A percentile compares a stretch with the other conserved stretches of the same genome.
These are phyloP conservation scores for Pseudoscleropodium purum DNA, from an alignment of 225 moss, liverwort and hornwort genomes.

Conservation along the genomic window DNA sequence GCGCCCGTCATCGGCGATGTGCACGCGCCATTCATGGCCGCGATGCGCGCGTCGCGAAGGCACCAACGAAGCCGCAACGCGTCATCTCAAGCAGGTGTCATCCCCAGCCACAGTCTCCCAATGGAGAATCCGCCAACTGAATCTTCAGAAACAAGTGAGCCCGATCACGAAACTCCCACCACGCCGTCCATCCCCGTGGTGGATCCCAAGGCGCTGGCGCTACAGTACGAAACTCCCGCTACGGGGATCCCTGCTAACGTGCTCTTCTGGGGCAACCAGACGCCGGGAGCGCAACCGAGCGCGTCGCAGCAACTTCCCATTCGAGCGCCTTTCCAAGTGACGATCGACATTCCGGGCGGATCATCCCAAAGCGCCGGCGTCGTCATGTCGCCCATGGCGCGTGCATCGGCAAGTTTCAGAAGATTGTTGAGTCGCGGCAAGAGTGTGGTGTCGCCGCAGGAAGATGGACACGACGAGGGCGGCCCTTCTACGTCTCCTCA, in stretches of 20 bases:
- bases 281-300: background rate
- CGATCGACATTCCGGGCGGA: slow-evolving; percentile 33
- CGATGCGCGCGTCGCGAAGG: slow-evolving; percentile 28
- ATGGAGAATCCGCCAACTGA: background rate
- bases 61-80: slow-evolving; percentile 5
- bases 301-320: background rate
- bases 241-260: slow-evolving; percentile 14
- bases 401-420: slow-evolving; percentile 37
- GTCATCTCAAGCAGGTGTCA: background rate
- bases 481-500: slow-evolving; percentile 18
- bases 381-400: slow-evolving; percentile 35
- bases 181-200: background rate
- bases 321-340: slow-evolving; percentile 31
- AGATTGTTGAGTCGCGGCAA: slow-evolving; percentile 45
- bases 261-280: slow-evolving; percentile 11
- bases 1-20: slow-evolving; percentile 19
- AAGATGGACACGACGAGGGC: background rate
- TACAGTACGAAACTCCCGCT: slow-evolving; percentile 5
- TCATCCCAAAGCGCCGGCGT: background rate
- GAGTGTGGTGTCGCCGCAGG: slow-evolving; percentile 26
- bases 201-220: slow-evolving; percentile 9
- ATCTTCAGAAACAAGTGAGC: background rate
- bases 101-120: background rate
- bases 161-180: background rate
- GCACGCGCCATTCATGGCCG: slow-evolving; percentile 39